A percentile compares a stretch with the other conserved stretches of the same genome.
Conservation (phyloP, 139 green algal genomes). For the Tetraselmis chui region DNA sequence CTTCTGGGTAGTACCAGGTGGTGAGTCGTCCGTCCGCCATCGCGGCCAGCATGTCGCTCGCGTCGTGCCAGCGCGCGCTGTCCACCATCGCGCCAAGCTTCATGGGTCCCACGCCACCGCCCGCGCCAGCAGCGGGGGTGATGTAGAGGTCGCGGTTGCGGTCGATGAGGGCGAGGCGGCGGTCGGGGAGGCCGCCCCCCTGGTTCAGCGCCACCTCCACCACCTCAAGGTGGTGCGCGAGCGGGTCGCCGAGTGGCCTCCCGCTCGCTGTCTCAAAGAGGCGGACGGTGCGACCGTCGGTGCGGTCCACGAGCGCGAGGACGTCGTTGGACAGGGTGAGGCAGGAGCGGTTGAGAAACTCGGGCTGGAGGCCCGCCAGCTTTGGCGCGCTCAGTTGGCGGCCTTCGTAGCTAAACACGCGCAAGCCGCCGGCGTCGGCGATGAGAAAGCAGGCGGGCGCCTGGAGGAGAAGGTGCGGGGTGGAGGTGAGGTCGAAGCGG, state of each 20-base stretch:
- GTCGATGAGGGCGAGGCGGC: slow-evolving; percentile 63
- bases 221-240: slow-evolving; percentile 48
- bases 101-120: slow-evolving; percentile 19
- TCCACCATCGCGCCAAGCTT: slow-evolving; percentile 68
- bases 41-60: slow-evolving; percentile 54
- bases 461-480: slow-evolving; percentile 47
- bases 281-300: slow-evolving; percentile 28
- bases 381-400: slow-evolving; percentile 57
- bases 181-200: slow-evolving; percentile 34
- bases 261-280: slow-evolving; percentile 62
- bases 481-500: slow-evolving; percentile 64
- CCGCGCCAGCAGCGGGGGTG: slow-evolving; percentile 19
- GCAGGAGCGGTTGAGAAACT: slow-evolving; percentile 2
- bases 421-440: slow-evolving; percentile 29
- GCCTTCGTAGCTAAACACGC: slow-evolving; percentile 69
- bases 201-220: slow-evolving; percentile 51
- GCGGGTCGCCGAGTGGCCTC: slow-evolving; percentile 35
- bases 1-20: slow-evolving; percentile 64
- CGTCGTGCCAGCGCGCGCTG: slow-evolving; percentile 55
- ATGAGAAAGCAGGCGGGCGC: neutral
- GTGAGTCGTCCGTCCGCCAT: slow-evolving; percentile 54
- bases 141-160: slow-evolving; percentile 67
- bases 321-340: slow-evolving; percentile 58
- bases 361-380: slow-evolving; percentile 11
- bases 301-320: slow-evolving; percentile 49